phyloP scores from a whole-genome alignment of 768 basidiomycete species.

The Leccinum variicolor region DNA sequence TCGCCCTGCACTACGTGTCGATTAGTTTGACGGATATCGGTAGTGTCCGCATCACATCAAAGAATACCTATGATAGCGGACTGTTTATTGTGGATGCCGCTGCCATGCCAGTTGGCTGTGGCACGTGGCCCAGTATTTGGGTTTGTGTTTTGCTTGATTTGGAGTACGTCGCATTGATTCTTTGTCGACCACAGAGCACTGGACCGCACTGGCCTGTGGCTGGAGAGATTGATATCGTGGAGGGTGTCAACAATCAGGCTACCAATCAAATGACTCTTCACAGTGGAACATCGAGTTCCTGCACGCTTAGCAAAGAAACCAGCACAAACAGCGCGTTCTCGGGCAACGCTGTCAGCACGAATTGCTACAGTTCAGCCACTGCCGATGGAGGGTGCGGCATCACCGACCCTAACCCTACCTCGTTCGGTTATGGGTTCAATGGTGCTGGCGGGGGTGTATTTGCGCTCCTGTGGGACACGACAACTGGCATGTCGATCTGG shows the following conservation, averaged over 20 bases:
- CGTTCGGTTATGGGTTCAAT: conserved; percentile 43
- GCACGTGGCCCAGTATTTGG: conserved; percentile 61
- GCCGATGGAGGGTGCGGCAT: conserved; percentile 52
- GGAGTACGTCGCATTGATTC: background rate
- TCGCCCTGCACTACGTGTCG: background rate
- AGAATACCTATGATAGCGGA: conserved; percentile 60
- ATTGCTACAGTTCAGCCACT: conserved; percentile 39
- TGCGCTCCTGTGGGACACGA: conserved; percentile 50
- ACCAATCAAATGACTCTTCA: conserved; percentile 69
- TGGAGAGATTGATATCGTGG: conserved; percentile 73
- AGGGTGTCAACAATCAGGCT: conserved; percentile 60
- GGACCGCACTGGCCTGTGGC: conserved; percentile 50
- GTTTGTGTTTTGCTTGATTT: conserved; percentile 12
- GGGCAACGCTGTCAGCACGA: conserved; percentile 21
- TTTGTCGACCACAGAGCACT: conserved; percentile 30
- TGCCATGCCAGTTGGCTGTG: conserved; percentile 70
- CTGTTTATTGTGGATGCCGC: conserved; percentile 73
- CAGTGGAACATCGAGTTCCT: conserved; percentile 42
- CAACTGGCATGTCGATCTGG: conserved; percentile 52
- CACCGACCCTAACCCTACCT: conserved; percentile 34
- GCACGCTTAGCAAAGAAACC: conserved; percentile 18
- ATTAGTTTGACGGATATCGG: background rate
- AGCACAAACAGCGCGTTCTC: conserved; percentile 12
- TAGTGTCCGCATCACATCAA: conserved; percentile 66
- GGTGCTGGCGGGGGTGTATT: conserved; percentile 48